Evolutionary conservation across 176 grass and related monocot genomes (phyloP).

Genomic region (Chloris gayana): DNA sequence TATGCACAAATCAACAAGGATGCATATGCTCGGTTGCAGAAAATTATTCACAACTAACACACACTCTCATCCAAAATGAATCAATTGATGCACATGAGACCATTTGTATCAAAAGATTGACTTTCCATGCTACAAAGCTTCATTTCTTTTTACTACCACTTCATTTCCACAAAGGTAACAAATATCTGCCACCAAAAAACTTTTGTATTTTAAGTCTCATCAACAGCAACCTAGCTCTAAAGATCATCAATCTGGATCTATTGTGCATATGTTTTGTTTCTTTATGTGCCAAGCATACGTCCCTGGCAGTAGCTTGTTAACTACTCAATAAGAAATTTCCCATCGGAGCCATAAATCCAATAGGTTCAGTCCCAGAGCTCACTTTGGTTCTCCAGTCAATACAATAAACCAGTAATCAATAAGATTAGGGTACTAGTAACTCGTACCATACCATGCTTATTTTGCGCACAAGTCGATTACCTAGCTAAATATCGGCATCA

Average conservation of each 20-base stretch:
- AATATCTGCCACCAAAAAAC: neutral
- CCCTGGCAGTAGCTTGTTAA: neutral
- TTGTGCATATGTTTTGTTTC: neutral
- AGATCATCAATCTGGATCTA: neutral
- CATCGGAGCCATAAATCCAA: neutral
- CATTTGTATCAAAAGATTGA: neutral
- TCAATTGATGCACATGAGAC: neutral
- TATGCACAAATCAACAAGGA: constrained; percentile 14
- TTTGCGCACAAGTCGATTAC: neutral
- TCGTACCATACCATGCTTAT: neutral
- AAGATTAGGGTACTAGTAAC: neutral
- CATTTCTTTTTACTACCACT: neutral
- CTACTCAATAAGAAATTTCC: constrained; percentile 1
- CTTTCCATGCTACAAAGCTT: neutral
- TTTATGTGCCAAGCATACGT: neutral
- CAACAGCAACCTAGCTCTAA: neutral
- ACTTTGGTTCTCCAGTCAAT: neutral
- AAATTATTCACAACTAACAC: neutral
- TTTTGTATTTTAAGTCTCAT: neutral
- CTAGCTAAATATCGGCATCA: neutral
- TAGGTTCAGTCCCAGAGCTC: neutral
- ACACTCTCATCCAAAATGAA: neutral
- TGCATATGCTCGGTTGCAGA: neutral
- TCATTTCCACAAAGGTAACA: neutral
- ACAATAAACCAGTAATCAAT: neutral